Evolutionary conservation across 2,329 filamentous ascomycete species (phyloP), one percentile per base, ranked within the genome.

Genomic region (Colletotrichum musae): DNA sequence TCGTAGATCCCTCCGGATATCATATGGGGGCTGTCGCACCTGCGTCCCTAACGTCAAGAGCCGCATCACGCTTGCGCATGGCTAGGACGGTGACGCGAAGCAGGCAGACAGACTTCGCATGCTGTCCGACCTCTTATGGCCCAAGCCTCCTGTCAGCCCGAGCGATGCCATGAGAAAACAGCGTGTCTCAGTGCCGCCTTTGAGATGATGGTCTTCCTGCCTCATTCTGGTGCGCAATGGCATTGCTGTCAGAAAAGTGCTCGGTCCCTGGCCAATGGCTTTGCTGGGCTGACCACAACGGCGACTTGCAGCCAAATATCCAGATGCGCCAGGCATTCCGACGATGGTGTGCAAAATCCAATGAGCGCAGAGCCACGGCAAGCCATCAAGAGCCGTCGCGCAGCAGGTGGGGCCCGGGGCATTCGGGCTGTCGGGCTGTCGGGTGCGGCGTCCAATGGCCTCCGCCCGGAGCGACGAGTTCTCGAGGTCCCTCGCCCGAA

Each of bases 361-460:
- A 10, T 36, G 32, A 36, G 32, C 32, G 7, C 32, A 36, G 32
- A 36, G 32, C 10, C 32, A 36, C 32, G 32, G 32, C 5, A 7
- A 36, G 32, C 32, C 9, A 36, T 36, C 7, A 10, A 36, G 32
- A 36, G 32, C 32, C 32, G 32, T 10, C 32, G 9, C 32, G 7
- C 32, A 36, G 24, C 21, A 59, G 61, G 50, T 69, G 56, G 66
- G 24, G 43, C 54, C 61, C 66, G 61, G 48, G 48, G 53, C 43
- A 60, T 66, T 65, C 56, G 61, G 66, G 43, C 61, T 41, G 39
- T 65, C 52, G 32, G 32, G 32, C 32, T 36, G 6, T 43, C 66
- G 62, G 43, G 50, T 56, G 60, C 43, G 62, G 66, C 47, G 45
- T 52, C 62, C 56, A 69, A 66, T 60, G 36, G 50, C 56, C 36